phyloP scores from a whole-genome alignment of 768 basidiomycete species.

The Erythrobasidium yunnanense region DNA sequence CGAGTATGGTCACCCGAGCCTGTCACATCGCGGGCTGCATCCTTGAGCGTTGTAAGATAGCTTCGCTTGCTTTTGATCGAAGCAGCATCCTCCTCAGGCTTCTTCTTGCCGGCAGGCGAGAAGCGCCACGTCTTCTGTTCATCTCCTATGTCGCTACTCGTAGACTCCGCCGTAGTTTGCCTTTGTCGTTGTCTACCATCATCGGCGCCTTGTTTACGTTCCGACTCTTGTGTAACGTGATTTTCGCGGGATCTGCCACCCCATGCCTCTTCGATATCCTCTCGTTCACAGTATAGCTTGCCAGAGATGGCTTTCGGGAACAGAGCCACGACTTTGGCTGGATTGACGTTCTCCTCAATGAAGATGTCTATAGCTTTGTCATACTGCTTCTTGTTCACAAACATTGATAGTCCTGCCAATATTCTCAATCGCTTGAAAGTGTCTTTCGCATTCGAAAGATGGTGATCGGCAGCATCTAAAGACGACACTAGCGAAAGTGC shows the following conservation, averaged over 20 bases:
- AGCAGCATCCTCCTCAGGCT: constrained; percentile 14
- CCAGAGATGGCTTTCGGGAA: constrained; percentile 76
- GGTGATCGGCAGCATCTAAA: constrained; percentile 48
- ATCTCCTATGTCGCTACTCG: background rate
- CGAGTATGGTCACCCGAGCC: background rate
- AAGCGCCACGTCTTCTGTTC: background rate
- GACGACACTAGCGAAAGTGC: constrained; percentile 68
- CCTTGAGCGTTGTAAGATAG: background rate
- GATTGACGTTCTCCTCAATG: constrained; percentile 76
- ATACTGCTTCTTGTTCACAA: constrained; percentile 42
- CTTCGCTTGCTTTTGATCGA: constrained; percentile 19
- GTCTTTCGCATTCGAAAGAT: constrained; percentile 56
- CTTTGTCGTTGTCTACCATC: background rate
- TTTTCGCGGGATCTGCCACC: constrained; percentile 52
- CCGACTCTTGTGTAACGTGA: constrained; percentile 37
- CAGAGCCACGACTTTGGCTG: constrained; percentile 81
- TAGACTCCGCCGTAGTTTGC: background rate
- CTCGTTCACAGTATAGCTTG: constrained; percentile 56
- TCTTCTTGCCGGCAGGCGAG: background rate
- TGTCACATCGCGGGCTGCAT: background rate
- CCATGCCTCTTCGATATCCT: constrained; percentile 68
- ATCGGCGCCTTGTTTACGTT: too few relatives aligned
- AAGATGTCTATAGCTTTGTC: constrained; percentile 76
- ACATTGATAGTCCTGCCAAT: background rate
- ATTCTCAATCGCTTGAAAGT: background rate